Base-by-base conservation (phyloP, 176 grass and related monocot species). In the Musa beccarii region DNA sequence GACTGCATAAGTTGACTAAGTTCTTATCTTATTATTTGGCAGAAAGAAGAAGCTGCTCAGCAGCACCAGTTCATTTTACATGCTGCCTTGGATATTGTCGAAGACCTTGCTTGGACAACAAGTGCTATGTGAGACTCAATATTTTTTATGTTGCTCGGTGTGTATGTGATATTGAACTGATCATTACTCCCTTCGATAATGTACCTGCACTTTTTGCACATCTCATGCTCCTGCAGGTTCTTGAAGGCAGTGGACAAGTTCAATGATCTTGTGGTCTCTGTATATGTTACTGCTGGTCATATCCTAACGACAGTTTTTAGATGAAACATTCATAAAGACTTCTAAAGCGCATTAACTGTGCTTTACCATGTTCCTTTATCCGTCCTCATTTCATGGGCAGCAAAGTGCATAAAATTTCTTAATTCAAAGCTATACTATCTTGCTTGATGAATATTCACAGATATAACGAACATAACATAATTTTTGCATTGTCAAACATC, bases 31-130 rank as follows among this genome's bases (percentile, higher is more conserved):
- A 62, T 15, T 72, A 72, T 63, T 21, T 79, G 13, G 75, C 82
- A 93, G 89, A 98, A 90, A 85, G 86, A 93, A 86, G 94, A 98
- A 85, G 59, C 84, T 59, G 79, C 86, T 75, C 88, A 98, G 74
- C 88, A 91, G 22, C 94, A 93, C 54, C 90, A 98, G 79, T 98
- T 98, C 82, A 93, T 98, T 52, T 76, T 98, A 24, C 94, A 93
- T 80, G 90, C 94, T 20, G 90, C 90, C 0, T 82, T 98, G 84
- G 94, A 98, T 84, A 83, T 89, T 71, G 90, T 98, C 72, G 90
- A 93, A 81, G 90, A 98, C 73, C 72, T 99, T 81, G 84, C 90
- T 82, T 99, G 90, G 90, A 91, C 78, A 19, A 80, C 68, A 25
- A 72, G 34, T 72, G 54, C 68, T 49, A 80, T 72, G 78, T 80